phyloP scores from a whole-genome alignment of 116 monocot genomes.

The Cymodocea nodosa region DNA sequence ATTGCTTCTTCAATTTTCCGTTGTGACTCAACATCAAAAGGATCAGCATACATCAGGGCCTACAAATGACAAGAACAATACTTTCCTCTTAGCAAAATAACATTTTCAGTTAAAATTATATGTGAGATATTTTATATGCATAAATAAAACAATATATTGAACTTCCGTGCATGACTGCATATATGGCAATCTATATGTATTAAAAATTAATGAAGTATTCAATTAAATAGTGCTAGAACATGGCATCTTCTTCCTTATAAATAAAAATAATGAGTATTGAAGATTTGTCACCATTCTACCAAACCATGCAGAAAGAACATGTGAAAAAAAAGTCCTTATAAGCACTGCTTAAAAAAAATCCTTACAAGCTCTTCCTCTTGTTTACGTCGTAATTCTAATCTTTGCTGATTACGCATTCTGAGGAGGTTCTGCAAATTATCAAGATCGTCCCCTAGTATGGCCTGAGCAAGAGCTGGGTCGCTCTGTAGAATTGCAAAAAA shows the following conservation, averaged over 20 bases:
- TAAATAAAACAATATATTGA: no score
- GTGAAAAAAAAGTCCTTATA: neutral
- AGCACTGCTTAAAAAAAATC: neutral
- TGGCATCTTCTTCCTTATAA: neutral
- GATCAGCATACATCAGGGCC: conserved; percentile 93
- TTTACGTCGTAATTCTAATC: conserved; percentile 46
- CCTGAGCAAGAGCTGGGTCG: conserved; percentile 78
- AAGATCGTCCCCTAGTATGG: conserved; percentile 60
- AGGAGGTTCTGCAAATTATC: conserved; percentile 63
- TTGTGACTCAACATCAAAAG: conserved; percentile 94
- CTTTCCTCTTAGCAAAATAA: neutral
- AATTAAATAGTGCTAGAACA: no score
- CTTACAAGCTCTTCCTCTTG: conserved; percentile 64
- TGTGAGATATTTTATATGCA: no score
- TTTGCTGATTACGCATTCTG: conserved; percentile 63
- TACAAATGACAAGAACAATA: conserved; percentile 11
- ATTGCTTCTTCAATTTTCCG: conserved; percentile 98
- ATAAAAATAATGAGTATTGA: neutral
- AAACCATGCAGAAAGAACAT: neutral
- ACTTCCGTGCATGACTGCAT: no score
- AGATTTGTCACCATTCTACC: no score
- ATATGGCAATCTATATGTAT: no score
- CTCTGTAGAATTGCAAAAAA: conserved; percentile 24
- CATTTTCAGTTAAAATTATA: no score
- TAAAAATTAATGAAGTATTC: no score